phyloP scores from a whole-genome alignment of 371 early-diverging fungal species.

The Batrachochytrium dendrobatidis region DNA sequence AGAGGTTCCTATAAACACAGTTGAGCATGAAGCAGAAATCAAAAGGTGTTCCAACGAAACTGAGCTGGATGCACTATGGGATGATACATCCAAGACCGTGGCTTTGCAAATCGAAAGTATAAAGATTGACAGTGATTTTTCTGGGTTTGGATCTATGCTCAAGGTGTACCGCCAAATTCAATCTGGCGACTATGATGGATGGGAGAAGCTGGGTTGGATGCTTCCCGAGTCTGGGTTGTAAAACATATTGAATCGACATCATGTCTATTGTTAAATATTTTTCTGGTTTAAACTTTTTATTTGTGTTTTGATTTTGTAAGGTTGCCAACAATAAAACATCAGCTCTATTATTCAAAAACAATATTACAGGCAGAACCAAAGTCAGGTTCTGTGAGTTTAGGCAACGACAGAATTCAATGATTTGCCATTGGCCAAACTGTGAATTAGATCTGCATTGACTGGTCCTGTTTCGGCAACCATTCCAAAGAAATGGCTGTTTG shows the following conservation, averaged over 20 bases:
- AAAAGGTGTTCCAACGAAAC: neutral
- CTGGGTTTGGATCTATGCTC: constrained; percentile 50
- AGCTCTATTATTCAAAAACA: too few relatives aligned
- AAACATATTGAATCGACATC: too few relatives aligned
- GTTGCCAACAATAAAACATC: too few relatives aligned
- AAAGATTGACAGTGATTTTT: constrained; percentile 16
- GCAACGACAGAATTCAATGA: too few relatives aligned
- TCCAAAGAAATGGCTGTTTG: constrained; percentile 21
- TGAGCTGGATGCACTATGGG: constrained; percentile 18
- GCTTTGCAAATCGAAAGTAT: neutral
- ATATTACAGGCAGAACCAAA: too few relatives aligned
- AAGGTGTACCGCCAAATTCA: constrained; percentile 61
- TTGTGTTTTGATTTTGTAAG: too few relatives aligned
- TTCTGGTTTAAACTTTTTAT: too few relatives aligned
- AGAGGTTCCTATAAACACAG: constrained; percentile 21
- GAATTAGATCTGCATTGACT: constrained; percentile 21
- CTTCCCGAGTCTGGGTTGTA: constrained; percentile 64
- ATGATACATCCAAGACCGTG: constrained; percentile 29
- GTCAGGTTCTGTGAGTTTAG: too few relatives aligned
- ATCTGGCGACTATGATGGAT: constrained; percentile 50
- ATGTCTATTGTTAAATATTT: too few relatives aligned
- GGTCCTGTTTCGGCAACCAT: constrained; percentile 40
- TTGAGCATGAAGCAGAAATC: constrained; percentile 11
- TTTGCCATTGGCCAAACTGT: too few relatives aligned
- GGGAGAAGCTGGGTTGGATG: constrained; percentile 61